These are phyloP conservation scores for Podospora anserina DNA, from an alignment of 495 filamentous ascomycete species.

Conservation along the genomic window DNA sequence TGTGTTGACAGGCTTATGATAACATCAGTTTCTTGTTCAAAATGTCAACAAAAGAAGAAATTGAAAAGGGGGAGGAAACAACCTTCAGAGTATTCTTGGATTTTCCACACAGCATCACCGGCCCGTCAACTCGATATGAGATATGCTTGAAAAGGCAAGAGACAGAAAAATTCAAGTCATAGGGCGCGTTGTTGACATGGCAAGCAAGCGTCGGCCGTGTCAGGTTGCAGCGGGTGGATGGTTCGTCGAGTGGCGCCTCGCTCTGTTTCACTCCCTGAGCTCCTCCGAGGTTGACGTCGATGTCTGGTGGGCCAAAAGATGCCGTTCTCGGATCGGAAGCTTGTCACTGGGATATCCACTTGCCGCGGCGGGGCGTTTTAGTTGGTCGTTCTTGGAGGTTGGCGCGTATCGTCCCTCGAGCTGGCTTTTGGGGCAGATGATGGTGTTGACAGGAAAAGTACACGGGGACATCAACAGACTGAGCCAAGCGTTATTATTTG, in stretches of 20 bases:
- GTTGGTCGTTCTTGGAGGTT: neutral
- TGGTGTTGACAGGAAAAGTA: too few relatives aligned
- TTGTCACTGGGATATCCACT: neutral
- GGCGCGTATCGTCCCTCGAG: neutral
- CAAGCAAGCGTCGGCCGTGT: neutral
- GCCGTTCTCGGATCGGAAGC: neutral
- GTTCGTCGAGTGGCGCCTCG: neutral
- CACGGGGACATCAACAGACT: neutral
- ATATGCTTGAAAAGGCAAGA: neutral
- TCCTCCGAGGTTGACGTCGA: neutral
- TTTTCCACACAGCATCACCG: neutral
- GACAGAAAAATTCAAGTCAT: neutral
- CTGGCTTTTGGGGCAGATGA: neutral
- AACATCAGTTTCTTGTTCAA: neutral
- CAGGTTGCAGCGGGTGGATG: neutral
- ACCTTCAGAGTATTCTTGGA: neutral
- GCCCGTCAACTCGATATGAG: neutral
- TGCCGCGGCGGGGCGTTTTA: slow-evolving; percentile 4
- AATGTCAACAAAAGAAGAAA: neutral
- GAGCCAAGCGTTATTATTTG: neutral
- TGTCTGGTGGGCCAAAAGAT: neutral
- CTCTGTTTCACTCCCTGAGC: slow-evolving; percentile 4
- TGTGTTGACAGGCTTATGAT: neutral
- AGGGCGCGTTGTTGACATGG: slow-evolving; percentile 1
- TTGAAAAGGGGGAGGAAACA: neutral